Conservation (phyloP, 805 yeast species). For the Yamadazyma akitaensis region DNA sequence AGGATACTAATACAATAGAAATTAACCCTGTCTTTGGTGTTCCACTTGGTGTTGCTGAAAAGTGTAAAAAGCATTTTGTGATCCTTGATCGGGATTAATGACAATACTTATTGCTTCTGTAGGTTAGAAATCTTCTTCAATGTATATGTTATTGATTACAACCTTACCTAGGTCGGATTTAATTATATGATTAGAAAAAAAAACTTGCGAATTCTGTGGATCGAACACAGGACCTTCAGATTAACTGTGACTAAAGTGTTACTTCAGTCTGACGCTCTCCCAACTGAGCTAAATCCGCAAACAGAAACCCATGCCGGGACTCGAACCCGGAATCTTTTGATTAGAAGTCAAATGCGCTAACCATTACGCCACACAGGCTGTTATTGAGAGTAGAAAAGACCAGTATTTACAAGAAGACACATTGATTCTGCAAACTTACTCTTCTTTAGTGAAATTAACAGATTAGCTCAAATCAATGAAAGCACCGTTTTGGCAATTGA, state of each 20-base stretch:
- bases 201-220: constrained; percentile 62
- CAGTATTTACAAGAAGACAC: too few relatives aligned
- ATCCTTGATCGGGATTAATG: neutral
- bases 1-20: constrained; percentile 15
- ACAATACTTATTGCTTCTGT: neutral
- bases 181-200: constrained; percentile 13
- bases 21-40: constrained; percentile 30
- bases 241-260: constrained; percentile 33
- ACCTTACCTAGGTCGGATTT: neutral
- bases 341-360: constrained; percentile 67
- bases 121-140: neutral
- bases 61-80: constrained; percentile 16
- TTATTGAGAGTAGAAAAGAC: neutral
- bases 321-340: constrained; percentile 66
- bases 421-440: too few relatives aligned
- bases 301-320: constrained; percentile 46
- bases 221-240: constrained; percentile 85
- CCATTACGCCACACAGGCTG: constrained; percentile 62
- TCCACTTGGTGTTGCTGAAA: constrained; percentile 32
- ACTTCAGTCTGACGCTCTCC: constrained; percentile 39
- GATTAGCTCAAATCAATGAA: too few relatives aligned
- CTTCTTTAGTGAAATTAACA: too few relatives aligned
- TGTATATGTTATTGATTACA: neutral
- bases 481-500: too few relatives aligned
- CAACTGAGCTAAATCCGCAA: constrained; percentile 37